Evolutionary conservation across 129 eudicot species (phyloP).

Genomic region (Logfia minima): DNA sequence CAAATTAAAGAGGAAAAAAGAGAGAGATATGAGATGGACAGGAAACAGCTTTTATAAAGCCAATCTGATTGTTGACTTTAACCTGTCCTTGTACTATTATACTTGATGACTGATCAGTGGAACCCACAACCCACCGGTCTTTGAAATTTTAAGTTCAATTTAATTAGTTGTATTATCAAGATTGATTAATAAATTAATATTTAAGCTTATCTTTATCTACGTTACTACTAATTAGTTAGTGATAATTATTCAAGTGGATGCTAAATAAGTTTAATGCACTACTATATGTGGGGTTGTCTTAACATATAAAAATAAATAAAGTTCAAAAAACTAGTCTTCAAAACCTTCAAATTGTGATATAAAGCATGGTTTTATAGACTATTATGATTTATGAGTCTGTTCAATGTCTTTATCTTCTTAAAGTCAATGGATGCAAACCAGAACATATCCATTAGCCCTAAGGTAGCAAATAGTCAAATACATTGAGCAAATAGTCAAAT

Average conservation of each 20-base stretch:
- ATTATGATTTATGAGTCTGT: too few relatives aligned
- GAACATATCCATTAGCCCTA: too few relatives aligned
- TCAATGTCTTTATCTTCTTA: too few relatives aligned
- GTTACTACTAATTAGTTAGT: background rate
- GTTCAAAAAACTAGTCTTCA: too few relatives aligned
- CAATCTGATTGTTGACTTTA: slow-evolving; percentile 22
- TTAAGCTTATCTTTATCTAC: background rate
- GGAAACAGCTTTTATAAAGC: slow-evolving; percentile 6
- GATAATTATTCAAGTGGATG: background rate
- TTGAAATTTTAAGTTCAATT: slow-evolving; percentile 21
- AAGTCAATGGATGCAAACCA: too few relatives aligned
- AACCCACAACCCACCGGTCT: slow-evolving; percentile 12
- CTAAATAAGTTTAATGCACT: background rate
- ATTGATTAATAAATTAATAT: background rate
- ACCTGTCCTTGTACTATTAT: slow-evolving; percentile 7
- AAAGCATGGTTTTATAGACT: too few relatives aligned
- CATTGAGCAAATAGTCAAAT: background rate
- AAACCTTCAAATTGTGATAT: too few relatives aligned
- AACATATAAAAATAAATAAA: too few relatives aligned
- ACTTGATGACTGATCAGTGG: background rate
- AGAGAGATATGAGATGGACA: background rate
- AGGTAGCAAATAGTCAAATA: background rate
- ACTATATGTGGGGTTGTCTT: too few relatives aligned
- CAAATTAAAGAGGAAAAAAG: background rate
- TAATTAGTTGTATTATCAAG: background rate